Base-by-base conservation (phyloP, 805 yeast species). In the Candida adriatica region DNA sequence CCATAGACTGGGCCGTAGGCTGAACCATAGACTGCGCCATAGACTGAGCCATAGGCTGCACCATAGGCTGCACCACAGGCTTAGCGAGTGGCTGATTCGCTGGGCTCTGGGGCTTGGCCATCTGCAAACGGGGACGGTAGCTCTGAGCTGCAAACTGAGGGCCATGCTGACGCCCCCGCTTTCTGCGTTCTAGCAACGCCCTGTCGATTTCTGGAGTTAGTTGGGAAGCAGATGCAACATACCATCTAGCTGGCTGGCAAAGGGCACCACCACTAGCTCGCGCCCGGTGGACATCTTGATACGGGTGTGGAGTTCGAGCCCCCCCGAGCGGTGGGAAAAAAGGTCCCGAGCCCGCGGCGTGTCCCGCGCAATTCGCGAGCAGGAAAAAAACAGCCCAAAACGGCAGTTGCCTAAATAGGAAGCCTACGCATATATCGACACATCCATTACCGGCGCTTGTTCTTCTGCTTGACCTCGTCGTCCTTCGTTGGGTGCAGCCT, bases 401-500 rank as follows among this genome's bases (percentile, higher is more conserved):
- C 23, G 23, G 18, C 16, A 31, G 10, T 10, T 6, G 3, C 34
- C 34, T 10, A 13, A 31, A 16, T 10, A n/a, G 34, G 26, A 13
- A 26, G 26, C 15, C 16, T 6, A 17, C 13, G 16, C n/a, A 8
- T 26, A n/a, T 24, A n/a, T 16, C 10, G 7, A 10, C 7, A 5
- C 14, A 16, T 5, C 6, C 23, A 13, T 29, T 24, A 46, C 27
- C 51, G 51, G 45, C 59, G 58, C 40, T 60, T 63, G 31, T 53
- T 56, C 44, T 60, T 64, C 41, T 59, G 68, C 44, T 82, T 82
- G 28, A 83, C 82, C 56, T 92, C 98, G 31, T 76, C 88, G 30
- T 87, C 96, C 43, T 75, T 77, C 24, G 82, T 74, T 10, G 88
- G 78, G 58, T 92, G 98, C 31, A 92, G 63, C 58, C 83, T 80